A percentile compares a stretch with the other conserved stretches of the same genome.
Evolutionary conservation across 78 protist species (phyloP).

Genomic region (Guillardia theta): DNA sequence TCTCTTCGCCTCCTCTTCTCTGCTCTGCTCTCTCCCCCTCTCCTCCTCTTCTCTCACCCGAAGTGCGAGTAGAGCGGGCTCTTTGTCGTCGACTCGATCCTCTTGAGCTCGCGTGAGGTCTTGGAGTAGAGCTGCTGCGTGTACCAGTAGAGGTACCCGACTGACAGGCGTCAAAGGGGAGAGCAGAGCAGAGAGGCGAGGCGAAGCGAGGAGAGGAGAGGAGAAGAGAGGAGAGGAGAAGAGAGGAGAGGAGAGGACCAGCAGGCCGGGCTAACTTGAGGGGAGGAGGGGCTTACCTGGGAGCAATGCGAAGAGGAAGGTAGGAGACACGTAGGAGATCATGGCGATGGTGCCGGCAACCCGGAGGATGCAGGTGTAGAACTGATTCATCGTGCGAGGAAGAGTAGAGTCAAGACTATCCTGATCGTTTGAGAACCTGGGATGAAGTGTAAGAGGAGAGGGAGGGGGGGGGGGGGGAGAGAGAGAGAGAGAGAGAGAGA

Average conservation of each 20-base stretch:
- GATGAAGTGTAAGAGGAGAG: background rate
- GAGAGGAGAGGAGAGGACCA: no score
- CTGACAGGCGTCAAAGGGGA: no score
- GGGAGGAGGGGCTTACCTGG: no score
- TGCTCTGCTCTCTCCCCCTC: no score
- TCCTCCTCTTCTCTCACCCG: no score
- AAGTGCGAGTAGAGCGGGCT: conserved; percentile 50
- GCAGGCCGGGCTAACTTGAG: no score
- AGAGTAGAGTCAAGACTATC: background rate
- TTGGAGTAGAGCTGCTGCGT: conserved; percentile 56
- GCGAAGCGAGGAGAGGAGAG: no score
- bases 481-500: background rate
- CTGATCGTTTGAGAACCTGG: background rate
- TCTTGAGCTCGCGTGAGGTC: conserved; percentile 78
- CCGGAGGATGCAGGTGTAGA: background rate
- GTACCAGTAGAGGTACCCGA: conserved; percentile 58
- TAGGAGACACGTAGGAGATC: conserved; percentile 49
- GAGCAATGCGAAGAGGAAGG: conserved; percentile 50
- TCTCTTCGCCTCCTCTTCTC: no score
- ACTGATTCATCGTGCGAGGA: background rate
- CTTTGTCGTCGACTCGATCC: conserved; percentile 38
- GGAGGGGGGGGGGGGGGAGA: background rate
- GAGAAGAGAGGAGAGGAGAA: no score
- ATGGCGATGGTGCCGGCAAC: conserved; percentile 50
- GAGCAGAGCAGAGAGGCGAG: no score